Percentiles rank a stretch among this genome's conserved stretches.
Conservation (phyloP, 2,329 filamentous ascomycete species). For the Cladosporium sp. region DNA sequence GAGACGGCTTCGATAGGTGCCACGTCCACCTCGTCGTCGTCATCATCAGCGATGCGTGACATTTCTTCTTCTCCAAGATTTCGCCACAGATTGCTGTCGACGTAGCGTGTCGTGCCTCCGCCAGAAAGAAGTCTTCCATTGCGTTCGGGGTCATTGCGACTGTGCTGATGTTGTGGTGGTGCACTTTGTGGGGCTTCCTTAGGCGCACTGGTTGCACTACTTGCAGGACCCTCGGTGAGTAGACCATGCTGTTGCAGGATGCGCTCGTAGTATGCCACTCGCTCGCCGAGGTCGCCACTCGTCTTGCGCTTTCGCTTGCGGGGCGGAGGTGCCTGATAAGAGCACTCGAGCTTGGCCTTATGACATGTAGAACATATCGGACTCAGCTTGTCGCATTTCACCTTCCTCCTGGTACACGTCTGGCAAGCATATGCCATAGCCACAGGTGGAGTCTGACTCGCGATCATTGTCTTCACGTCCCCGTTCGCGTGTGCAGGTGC, state of each 20-base stretch:
- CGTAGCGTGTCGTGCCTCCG: constrained; percentile 44
- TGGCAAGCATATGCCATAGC: constrained; percentile 35
- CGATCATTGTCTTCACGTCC: neutral
- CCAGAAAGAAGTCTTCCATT: constrained; percentile 31
- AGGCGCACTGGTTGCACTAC: neutral
- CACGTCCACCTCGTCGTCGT: constrained; percentile 28
- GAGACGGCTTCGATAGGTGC: constrained; percentile 26
- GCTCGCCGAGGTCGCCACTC: constrained; percentile 37
- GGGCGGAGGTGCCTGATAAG: constrained; percentile 43
- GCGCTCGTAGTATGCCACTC: constrained; percentile 43
- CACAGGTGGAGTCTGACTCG: constrained; percentile 1
- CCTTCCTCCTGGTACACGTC: constrained; percentile 40
- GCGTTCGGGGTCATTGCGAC: neutral
- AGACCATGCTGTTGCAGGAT: constrained; percentile 41
- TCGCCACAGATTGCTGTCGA: constrained; percentile 41
- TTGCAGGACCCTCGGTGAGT: constrained; percentile 22
- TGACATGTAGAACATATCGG: constrained; percentile 39
- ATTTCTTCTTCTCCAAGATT: constrained; percentile 30
- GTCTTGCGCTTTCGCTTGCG: constrained; percentile 42
- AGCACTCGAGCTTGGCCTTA: constrained; percentile 40
- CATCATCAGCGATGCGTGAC: constrained; percentile 22
- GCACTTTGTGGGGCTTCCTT: neutral
- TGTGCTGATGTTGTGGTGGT: too few relatives aligned
- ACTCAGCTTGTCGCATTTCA: constrained; percentile 42
- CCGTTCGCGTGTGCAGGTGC: neutral